Base-by-base conservation (phyloP, 306 rosid species). In the Mimosa pudica region DNA sequence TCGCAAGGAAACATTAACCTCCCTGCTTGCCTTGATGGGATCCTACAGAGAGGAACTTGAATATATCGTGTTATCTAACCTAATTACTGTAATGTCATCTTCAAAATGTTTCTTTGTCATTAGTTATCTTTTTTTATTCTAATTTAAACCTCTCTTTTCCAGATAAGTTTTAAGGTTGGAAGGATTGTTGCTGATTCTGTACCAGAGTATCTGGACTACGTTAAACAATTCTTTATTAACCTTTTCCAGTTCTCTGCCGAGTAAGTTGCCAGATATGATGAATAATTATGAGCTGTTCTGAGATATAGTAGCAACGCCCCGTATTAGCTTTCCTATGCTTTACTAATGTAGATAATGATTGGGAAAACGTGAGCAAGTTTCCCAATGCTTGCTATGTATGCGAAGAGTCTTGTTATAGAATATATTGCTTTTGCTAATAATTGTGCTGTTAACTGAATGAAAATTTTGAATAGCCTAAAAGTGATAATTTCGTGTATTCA, bases 21-120 rank as follows among this genome's bases (percentile, higher is more conserved):
- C 95, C 60, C 84, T 94, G 90, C 84, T 94, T 68, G 87, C 89
- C 83, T 89, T 94, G 89, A 88, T 94, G 92, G 87, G 83, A 77
- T 86, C 97, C 79, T 94, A 89, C 79, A 88, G 86, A 77, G 92
- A 86, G 84, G 98, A 94, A 89, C 82, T 81, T 86, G 97, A 94
- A 36, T 92, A 94, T 79, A 89, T 86, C 5, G 97, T 94, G 86
- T 79, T 94, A 82, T 91, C 94, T 45, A 91, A 94, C 86, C 86
- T 94, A 81, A 88, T 92, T 71, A 80, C 84, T 45, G 98, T 94
- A 92, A 89, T 82, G 74, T 66, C 84, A 38, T 57, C 78, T 79
- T 77, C 81, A 71, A 20, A 49, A 45, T 65, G 77, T 75, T 76
- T 63, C 78, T 79, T 44, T 70, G 75, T 35, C 30, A 11, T 79